These are phyloP conservation scores for Cercospora berteroae DNA, from an alignment of 2,329 filamentous ascomycete species.

Conservation along the genomic window DNA sequence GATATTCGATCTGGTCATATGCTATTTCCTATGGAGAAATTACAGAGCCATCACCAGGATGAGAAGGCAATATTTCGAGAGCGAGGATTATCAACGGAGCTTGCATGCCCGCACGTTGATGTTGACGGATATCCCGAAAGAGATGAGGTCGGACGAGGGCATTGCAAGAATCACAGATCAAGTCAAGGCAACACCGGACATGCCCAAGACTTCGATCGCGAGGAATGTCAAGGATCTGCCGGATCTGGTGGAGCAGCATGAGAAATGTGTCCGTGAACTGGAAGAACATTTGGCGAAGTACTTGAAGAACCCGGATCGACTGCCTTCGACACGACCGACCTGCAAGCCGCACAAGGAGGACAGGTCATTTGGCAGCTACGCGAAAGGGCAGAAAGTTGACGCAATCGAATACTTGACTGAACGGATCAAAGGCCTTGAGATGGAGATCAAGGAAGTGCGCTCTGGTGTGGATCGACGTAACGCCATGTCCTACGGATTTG, in stretches of 20 bases:
- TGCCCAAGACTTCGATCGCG: conserved; percentile 78
- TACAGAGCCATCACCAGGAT: conserved; percentile 71
- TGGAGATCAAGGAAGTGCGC: conserved; percentile 79
- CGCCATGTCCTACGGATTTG: conserved; percentile 88
- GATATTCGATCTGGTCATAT: conserved; percentile 71
- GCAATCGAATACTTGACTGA: conserved; percentile 90
- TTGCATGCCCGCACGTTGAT: conserved; percentile 69
- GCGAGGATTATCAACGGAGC: conserved; percentile 81
- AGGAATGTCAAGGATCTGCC: conserved; percentile 91
- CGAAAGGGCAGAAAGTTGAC: conserved; percentile 74
- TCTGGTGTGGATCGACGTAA: conserved; percentile 80
- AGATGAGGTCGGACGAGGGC: conserved; percentile 79
- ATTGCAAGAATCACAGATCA: conserved; percentile 79
- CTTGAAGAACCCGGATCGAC: conserved; percentile 76
- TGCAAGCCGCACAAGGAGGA: conserved; percentile 82
- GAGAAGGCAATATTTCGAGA: conserved; percentile 77
- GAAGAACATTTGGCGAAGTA: conserved; percentile 86
- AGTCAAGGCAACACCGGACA: conserved; percentile 72
- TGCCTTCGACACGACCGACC: conserved; percentile 73
- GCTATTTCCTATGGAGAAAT: conserved; percentile 84
- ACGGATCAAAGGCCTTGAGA: conserved; percentile 77
- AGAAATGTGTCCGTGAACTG: conserved; percentile 73
- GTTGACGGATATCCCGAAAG: conserved; percentile 78
- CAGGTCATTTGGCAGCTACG: conserved; percentile 53
- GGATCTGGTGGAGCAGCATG: conserved; percentile 78